Evolutionary conservation across 139 green algal genomes (phyloP), one percentile per base, ranked within the genome.

Genomic region (Pleodorina starrii): DNA sequence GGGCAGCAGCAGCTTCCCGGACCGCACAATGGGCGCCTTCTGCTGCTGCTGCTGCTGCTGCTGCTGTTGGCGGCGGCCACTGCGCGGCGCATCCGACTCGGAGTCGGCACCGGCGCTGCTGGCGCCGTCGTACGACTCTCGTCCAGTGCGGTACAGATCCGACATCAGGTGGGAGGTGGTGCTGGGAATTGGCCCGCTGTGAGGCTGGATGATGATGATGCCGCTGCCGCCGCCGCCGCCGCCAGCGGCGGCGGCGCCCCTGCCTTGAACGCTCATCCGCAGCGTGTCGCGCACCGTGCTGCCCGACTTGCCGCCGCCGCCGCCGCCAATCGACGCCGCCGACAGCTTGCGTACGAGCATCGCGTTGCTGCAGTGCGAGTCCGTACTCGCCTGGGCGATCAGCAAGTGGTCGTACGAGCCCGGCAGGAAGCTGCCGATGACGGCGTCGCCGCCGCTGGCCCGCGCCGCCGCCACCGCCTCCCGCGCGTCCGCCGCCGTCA

Each of bases 131-230:
- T 29, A 68, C 17, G 36, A 73, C 0, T 36, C 27, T 40, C 42
- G 43, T 19, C 2, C 1, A 46, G 36, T 11, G 38, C 69, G 69
- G 50, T 89, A 89, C 69, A 89, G 46, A 9, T 89, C 84, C 25
- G 84, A 89, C 82, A 88, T 6, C 25, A 54, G 16, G 43, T 80
- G 40, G 40, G 68, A 76, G 16, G 68, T 32, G 27, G 63, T 73
- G 63, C 2, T 23, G 11, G 63, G 21, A 21, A 73, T 38, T 11
- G 63, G 63, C n/a, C 63, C 19, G 63, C 63, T 73, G 35, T 77
- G 69, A 27, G 69, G 11, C 14, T 48, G 36, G 32, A 12, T 2
- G 2, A n/a, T 12, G 12, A 12, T 36, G 38, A 12, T 54, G 32
- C 40, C 10, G 46, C 23, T 60, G 32, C 43, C 73, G 46, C 46